Percentiles rank a stretch among this genome's conserved stretches.
These are phyloP conservation scores for Agrostemma githago DNA, from an alignment of 148 eudicot species.

Conservation along the genomic window DNA sequence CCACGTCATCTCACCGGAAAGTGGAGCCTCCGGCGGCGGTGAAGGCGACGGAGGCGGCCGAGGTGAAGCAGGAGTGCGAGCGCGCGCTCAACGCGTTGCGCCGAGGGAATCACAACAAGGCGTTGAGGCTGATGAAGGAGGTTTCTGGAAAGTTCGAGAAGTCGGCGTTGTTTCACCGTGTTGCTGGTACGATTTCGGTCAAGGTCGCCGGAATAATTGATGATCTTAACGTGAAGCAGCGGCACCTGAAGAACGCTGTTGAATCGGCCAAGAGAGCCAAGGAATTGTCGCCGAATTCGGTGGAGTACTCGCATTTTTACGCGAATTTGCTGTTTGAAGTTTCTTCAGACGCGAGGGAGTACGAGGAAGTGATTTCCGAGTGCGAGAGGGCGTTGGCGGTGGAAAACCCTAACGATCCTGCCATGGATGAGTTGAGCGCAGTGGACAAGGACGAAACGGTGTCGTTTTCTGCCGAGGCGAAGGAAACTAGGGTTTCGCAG, in stretches of 20 bases:
- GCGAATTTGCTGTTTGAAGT: conserved; percentile 73
- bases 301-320: conserved; percentile 68
- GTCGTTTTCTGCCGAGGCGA: conserved; percentile 29
- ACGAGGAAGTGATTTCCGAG: conserved; percentile 68
- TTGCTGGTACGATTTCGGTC: conserved; percentile 60
- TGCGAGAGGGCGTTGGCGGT: conserved; percentile 76
- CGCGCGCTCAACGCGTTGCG: conserved; percentile 54
- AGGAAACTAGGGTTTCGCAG: conserved; percentile 44
- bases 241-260: conserved; percentile 54
- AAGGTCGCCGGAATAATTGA: conserved; percentile 58
- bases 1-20: conserved; percentile 2
- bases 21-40: background rate
- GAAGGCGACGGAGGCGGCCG: background rate
- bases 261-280: conserved; percentile 65
- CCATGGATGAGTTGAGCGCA: conserved; percentile 45
- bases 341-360: conserved; percentile 61
- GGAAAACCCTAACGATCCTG: conserved; percentile 79
- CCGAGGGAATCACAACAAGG: conserved; percentile 69
- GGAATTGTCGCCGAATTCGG: conserved; percentile 49
- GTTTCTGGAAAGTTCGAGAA: conserved; percentile 36
- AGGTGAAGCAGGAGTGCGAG: conserved; percentile 66
- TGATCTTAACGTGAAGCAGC: conserved; percentile 51
- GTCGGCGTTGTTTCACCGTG: conserved; percentile 53
- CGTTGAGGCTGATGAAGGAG: conserved; percentile 74
- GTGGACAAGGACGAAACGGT: conserved; percentile 46